Conservation (phyloP, 192 early-diverging fungal genomes). For the Pilobolus umbonatus region DNA sequence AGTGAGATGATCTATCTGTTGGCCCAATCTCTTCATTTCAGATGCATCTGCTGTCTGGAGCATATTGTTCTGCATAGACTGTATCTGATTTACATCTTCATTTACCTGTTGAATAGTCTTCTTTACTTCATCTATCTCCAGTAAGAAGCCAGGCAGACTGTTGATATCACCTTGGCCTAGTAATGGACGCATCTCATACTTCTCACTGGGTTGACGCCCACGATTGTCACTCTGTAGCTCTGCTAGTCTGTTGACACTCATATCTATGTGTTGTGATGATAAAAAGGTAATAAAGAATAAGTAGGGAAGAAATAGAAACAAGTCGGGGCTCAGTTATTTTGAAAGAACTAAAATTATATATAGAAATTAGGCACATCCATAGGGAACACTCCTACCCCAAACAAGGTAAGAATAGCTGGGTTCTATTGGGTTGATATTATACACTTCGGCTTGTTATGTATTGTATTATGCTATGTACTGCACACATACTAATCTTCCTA, state of each 20-base stretch:
- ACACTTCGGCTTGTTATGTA: not conserved
- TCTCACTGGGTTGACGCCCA: not conserved
- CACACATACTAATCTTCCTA: too few species aligned
- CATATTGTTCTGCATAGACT: constrained; percentile 19
- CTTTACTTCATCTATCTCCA: constrained; percentile 23
- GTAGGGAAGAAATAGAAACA: not conserved
- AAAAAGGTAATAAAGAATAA: constrained; percentile 2
- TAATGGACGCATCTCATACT: constrained; percentile 36
- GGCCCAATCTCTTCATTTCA: constrained; percentile 14
- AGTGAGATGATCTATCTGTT: constrained; percentile 14
- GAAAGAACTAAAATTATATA: not conserved
- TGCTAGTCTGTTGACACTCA: constrained; percentile 26
- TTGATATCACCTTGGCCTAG: constrained; percentile 19
- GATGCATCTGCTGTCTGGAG: constrained; percentile 27
- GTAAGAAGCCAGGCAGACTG: constrained; percentile 23
- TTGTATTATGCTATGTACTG: too few species aligned
- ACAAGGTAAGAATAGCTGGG: not conserved
- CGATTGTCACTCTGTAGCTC: constrained; percentile 10
- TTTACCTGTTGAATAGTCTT: constrained; percentile 25
- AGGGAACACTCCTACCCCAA: not conserved
- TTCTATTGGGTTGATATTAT: not conserved
- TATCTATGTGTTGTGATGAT: not conserved
- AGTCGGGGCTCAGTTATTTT: not conserved
- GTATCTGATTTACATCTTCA: constrained; percentile 19
- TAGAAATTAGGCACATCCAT: not conserved